Base-by-base conservation (phyloP, 805 yeast species). In the Teunomyces funiuensis region DNA sequence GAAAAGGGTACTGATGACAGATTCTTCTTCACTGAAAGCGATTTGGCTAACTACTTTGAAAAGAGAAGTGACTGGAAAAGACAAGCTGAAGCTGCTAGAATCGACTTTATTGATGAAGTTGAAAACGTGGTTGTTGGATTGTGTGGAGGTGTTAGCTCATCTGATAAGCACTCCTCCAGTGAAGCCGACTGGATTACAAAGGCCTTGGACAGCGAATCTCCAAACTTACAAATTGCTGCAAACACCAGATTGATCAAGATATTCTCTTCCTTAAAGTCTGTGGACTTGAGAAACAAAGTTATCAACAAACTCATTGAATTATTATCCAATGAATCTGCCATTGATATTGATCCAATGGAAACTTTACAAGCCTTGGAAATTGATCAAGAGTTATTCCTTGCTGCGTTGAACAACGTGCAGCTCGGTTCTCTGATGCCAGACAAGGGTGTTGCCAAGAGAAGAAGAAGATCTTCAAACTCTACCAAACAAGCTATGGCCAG, bases 381-480 rank as follows among this genome's bases (percentile, higher is more conserved):
- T 39, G 65, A 77, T 19, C 73, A 79, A 36, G 77, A 74, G 1
- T 57, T 83, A 16, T 80, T 88, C 55, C 75, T 79, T 36, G 69
- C 76, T 5, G 59, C 87, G 16, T 71, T 90, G 44, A 71, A 74
- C 23, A 76, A 76, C 19, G 81, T 80, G 45, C 82, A 78, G 55
- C 74, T 84, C 31, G 78, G 76, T 38, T 58, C 74, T 7, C 62
- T 64, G 34, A 52, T 68, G 6, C 76, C 77, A 3, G 74, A 70
- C 39, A 74, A 65, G 44, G 71, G 71, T 27, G 71, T 80, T 16
- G 80, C 88, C 11, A 87, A 88, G 62, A 79, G 96, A 65, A 66
- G 73, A 57, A 82, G 97, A 72, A 78, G 97, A 68, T 83, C 93
- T 1, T 82, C 93, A 1, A 81, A 88, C 22, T 74, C 86, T 11